Percentiles rank a stretch among this genome's conserved stretches.
phyloP scores from a whole-genome alignment of 768 basidiomycete genomes.

The Tubosaeta brunneosetosa region DNA sequence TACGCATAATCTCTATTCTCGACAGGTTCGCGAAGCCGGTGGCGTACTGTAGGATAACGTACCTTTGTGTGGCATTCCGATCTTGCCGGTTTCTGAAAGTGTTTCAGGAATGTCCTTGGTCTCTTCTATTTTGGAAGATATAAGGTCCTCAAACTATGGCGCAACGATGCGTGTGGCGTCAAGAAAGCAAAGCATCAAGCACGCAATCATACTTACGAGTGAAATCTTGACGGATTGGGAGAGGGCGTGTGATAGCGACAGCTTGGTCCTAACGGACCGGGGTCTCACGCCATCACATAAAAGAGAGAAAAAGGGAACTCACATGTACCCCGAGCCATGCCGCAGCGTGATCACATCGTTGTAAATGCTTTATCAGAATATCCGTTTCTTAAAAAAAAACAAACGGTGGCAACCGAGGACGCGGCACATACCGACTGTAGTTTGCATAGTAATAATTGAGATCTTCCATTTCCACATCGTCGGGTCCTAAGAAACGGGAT shows the following conservation, averaged over 20 bases:
- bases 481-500: slow-evolving; percentile 50
- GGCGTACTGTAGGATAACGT: slow-evolving; percentile 6
- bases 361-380: slow-evolving; percentile 62
- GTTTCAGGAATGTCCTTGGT: slow-evolving; percentile 94
- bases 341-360: slow-evolving; percentile 96
- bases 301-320: slow-evolving; percentile 28
- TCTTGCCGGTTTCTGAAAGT: slow-evolving; percentile 92
- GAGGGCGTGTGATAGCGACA: slow-evolving; percentile 90
- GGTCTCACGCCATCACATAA: slow-evolving; percentile 7
- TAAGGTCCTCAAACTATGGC: slow-evolving; percentile 81
- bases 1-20: slow-evolving; percentile 85
- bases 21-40: slow-evolving; percentile 12
- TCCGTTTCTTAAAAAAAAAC: slow-evolving; percentile 33
- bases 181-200: slow-evolving; percentile 14
- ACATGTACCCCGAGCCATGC: slow-evolving; percentile 96
- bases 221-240: slow-evolving; percentile 98
- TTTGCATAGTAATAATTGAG: slow-evolving; percentile 96
- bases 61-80: slow-evolving; percentile 85
- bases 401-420: slow-evolving; percentile 1
- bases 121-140: slow-evolving; percentile 90
- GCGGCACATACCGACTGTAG: slow-evolving; percentile 72
- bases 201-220: slow-evolving; percentile 43
- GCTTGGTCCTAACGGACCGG: slow-evolving; percentile 69
- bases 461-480: slow-evolving; percentile 94
- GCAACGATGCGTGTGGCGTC: not conserved